Base-by-base conservation (phyloP, 2,329 filamentous ascomycete species). In the Cryphonectria naterciae region DNA sequence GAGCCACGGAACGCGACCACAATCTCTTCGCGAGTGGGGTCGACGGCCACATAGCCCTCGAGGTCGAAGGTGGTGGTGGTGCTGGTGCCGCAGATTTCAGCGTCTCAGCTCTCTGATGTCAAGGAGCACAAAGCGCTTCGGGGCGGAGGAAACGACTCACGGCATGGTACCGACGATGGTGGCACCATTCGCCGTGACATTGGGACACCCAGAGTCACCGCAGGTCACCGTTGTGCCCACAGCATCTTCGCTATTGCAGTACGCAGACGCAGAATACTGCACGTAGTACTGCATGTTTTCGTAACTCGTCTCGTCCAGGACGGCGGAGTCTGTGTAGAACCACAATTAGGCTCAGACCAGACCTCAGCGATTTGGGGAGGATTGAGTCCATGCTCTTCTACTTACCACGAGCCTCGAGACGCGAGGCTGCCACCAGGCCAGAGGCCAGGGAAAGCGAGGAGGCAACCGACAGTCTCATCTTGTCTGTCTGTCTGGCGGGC, bases 1-100 rank as follows among this genome's bases (percentile, higher is more conserved):
- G 86, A 87, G 74, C 91, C 91, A 56, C 89, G 86, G 80, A 90
- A 84, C 43, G 88, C 83, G 58, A 91, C 77, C 64, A 92, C 86
- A 71, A 92, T 88, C 70, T 87, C 81, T 68, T 83, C 75, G 73
- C 82, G 83, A 35, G 76, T 77, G 25, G 80, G 73, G 77, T 91
- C 88, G 32, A 84, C 79, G 37, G 85, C 83, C 32, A 89, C 81
- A 70, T 86, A 87, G 70, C 85, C 87, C 49, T 83, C 78, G 61
- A 85, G 81, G 70, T 79, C 71, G 70, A 76, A 75, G 32, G 77
- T 6, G 72, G 76, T 65, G 6, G 62, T 61, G 25, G 74, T 73
- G 7, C 72, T 75, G 64, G 19, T 17, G 37, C 4, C 28, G 25
- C 43, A n/a, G 17, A n/a, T 13, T 2, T 63, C 17, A 68, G 60